phyloP scores from a whole-genome alignment of 345 rosid genomes.

The Lepidium sativum region DNA sequence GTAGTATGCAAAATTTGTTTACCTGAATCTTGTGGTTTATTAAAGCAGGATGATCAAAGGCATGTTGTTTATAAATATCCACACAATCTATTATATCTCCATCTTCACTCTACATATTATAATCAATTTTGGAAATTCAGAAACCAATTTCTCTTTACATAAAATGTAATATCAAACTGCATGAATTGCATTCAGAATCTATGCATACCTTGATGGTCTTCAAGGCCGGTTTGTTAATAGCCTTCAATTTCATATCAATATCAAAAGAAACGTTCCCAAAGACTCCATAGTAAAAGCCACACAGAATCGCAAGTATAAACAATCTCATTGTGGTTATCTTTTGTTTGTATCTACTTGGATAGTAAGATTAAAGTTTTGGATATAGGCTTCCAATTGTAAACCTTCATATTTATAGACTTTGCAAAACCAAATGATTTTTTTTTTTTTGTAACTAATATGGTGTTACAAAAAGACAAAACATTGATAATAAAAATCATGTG shows the following conservation, averaged over 20 bases:
- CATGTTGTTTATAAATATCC: conserved; percentile 42
- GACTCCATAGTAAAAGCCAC: neutral
- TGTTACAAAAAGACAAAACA: neutral
- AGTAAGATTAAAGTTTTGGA: too few relatives aligned
- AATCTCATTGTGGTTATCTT: neutral
- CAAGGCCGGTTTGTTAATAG: conserved; percentile 40
- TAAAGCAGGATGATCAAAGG: conserved; percentile 45
- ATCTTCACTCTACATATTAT: conserved; percentile 34
- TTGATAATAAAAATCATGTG: neutral
- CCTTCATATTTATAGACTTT: neutral
- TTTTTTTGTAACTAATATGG: neutral
- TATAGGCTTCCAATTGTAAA: neutral
- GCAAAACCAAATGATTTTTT: neutral
- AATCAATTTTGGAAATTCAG: neutral
- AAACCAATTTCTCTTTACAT: neutral
- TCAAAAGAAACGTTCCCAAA: conserved; percentile 7
- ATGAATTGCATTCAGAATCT: neutral
- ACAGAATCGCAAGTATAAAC: conserved; percentile 1
- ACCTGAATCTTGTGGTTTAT: conserved; percentile 44
- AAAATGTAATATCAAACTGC: neutral
- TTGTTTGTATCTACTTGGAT: neutral
- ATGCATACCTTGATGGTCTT: conserved; percentile 34
- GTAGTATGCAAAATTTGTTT: neutral
- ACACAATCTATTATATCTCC: conserved; percentile 53
- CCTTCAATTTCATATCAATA: conserved; percentile 30